phyloP scores from a whole-genome alignment of 1,139 yeast genomes.

The Tardiomyces digboiensis region DNA sequence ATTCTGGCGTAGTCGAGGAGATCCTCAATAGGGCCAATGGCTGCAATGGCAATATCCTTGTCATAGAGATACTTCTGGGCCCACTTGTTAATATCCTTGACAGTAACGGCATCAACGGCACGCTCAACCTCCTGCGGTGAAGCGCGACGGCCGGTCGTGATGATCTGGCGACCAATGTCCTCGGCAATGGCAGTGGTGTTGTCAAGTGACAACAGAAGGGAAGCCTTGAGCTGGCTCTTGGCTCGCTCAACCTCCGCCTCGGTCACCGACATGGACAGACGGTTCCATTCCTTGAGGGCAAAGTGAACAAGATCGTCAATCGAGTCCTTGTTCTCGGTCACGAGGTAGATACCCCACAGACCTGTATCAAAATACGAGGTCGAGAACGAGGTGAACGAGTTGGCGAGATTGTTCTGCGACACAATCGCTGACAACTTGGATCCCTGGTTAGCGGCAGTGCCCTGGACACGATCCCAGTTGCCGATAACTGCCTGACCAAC shows the following conservation, averaged over 20 bases:
- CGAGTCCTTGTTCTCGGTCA: constrained; percentile 63
- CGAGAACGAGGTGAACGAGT: constrained; percentile 92
- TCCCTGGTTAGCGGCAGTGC: constrained; percentile 81
- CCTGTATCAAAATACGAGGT: constrained; percentile 98
- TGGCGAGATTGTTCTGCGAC: constrained; percentile 72
- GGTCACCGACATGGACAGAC: constrained; percentile 71
- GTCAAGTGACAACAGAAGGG: constrained; percentile 78
- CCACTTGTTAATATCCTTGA: constrained; percentile 77
- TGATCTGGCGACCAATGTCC: constrained; percentile 95
- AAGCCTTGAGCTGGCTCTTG: constrained; percentile 90
- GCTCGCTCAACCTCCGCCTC: constrained; percentile 90
- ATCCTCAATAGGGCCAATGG: constrained; percentile 69
- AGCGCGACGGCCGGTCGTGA: constrained; percentile 85
- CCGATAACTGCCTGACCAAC: constrained; percentile 97
- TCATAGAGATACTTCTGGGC: constrained; percentile 73
- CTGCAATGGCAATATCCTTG: constrained; percentile 83
- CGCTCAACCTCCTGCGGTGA: constrained; percentile 90
- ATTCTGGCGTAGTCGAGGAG: constrained; percentile 53
- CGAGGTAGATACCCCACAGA: constrained; percentile 91
- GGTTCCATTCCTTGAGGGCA: constrained; percentile 78
- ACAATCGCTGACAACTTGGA: constrained; percentile 75
- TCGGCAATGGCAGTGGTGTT: constrained; percentile 97
- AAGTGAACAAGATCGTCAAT: constrained; percentile 64
- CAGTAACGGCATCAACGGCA: constrained; percentile 69
- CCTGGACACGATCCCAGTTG: constrained; percentile 93